phyloP scores from a whole-genome alignment of 2,329 filamentous ascomycete genomes.

The Akanthomyces muscarius region DNA sequence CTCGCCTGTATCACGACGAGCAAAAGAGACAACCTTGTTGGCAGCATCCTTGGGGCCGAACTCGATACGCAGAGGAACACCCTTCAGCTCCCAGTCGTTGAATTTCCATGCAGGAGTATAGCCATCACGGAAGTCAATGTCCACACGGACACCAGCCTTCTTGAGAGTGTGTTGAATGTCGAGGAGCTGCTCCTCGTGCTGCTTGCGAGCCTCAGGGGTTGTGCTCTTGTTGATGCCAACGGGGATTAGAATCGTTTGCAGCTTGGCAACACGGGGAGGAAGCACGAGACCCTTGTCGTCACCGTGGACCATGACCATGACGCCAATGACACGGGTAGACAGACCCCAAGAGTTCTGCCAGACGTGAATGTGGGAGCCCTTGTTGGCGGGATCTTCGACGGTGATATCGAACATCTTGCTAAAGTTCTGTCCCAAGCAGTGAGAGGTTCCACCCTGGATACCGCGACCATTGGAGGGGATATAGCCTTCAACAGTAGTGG shows the following conservation, averaged over 20 bases:
- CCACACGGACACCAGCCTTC: conserved; percentile 69
- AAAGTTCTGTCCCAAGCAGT: conserved; percentile 96
- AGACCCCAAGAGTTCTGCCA: conserved; percentile 99
- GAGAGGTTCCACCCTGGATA: conserved; percentile 93
- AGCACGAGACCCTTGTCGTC: conserved; percentile 94
- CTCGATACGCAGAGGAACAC: conserved; percentile 88
- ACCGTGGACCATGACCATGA: conserved; percentile 98
- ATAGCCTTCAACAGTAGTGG: conserved; percentile 94
- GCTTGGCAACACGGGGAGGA: conserved; percentile 82
- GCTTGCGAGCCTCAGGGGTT: conserved; percentile 70
- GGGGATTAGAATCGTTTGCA: conserved; percentile 82
- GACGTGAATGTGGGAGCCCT: conserved; percentile 76
- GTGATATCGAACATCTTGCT: conserved; percentile 99
- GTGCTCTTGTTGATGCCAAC: conserved; percentile 91
- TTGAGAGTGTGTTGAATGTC: conserved; percentile 65
- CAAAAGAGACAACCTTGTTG: conserved; percentile 76
- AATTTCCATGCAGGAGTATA: conserved; percentile 98
- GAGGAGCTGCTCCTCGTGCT: conserved; percentile 72
- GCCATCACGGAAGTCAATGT: conserved; percentile 80
- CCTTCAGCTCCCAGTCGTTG: conserved; percentile 97
- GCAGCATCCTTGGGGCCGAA: conserved; percentile 93
- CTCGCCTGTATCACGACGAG: conserved; percentile 80
- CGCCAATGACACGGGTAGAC: conserved; percentile 93
- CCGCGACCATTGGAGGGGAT: conserved; percentile 93
- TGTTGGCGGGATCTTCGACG: conserved; percentile 83